phyloP scores from a whole-genome alignment of 805 yeast species.

The Lipomyces orientalis region DNA sequence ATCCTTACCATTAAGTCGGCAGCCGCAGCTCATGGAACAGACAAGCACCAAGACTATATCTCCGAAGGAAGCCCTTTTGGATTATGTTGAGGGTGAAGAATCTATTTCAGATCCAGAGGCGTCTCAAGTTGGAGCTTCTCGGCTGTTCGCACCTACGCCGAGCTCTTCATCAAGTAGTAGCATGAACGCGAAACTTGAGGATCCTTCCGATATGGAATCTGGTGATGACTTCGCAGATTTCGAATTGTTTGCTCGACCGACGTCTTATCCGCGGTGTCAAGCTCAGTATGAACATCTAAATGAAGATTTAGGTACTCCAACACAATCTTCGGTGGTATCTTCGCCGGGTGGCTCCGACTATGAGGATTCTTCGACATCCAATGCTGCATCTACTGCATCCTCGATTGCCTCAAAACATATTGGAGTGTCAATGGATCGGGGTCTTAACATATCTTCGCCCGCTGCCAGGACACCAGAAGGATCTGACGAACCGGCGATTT shows the following conservation, averaged over 20 bases:
- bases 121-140: background rate
- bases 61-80: slow-evolving; percentile 35
- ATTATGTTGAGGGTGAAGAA: slow-evolving; percentile 17
- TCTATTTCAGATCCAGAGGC: slow-evolving; percentile 3
- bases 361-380: slow-evolving; percentile 14
- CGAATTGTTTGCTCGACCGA: slow-evolving; percentile 17
- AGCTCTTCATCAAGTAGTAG: slow-evolving; percentile 26
- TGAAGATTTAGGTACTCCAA: slow-evolving; percentile 11
- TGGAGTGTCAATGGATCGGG: background rate
- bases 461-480: background rate
- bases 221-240: slow-evolving; percentile 21
- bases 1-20: slow-evolving; percentile 2
- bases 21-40: slow-evolving; percentile 13
- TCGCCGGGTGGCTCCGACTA: slow-evolving; percentile 23
- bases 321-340: slow-evolving; percentile 24
- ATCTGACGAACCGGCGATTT: slow-evolving; percentile 17
- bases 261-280: slow-evolving; percentile 18
- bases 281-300: background rate
- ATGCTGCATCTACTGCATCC: slow-evolving; percentile 21
- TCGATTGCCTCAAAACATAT: slow-evolving; percentile 10
- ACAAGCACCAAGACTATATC: slow-evolving; percentile 29
- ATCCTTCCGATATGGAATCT: slow-evolving; percentile 19
- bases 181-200: slow-evolving; percentile 13
- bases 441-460: slow-evolving; percentile 11
- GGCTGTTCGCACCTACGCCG: slow-evolving; percentile 30